These are phyloP conservation scores for Casuarina equisetifolia DNA, from an alignment of 306 rosid species.

Conservation along the genomic window DNA sequence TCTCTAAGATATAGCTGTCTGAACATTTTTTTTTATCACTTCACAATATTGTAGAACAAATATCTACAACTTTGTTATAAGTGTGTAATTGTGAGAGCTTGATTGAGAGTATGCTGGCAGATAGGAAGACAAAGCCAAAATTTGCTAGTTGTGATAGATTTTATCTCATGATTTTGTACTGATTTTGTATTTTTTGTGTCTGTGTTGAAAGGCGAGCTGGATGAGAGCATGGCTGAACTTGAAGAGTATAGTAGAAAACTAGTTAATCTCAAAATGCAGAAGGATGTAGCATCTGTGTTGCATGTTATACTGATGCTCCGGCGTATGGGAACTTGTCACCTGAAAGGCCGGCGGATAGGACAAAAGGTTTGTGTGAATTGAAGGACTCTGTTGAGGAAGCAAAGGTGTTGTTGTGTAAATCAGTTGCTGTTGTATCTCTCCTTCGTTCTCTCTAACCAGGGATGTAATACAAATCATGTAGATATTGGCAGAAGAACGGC, in stretches of 20 bases:
- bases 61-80: neutral
- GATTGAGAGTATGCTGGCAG: too few relatives aligned
- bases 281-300: constrained; percentile 58
- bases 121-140: neutral
- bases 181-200: constrained; percentile 17
- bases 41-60: neutral
- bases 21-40: neutral
- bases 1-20: constrained; percentile 25
- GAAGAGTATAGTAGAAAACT: constrained; percentile 91
- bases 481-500: constrained; percentile 76
- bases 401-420: constrained; percentile 48
- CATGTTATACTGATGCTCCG: constrained; percentile 47
- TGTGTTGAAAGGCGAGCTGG: constrained; percentile 72
- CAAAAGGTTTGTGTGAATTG: constrained; percentile 67
- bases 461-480: constrained; percentile 34
- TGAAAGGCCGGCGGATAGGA: constrained; percentile 70
- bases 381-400: constrained; percentile 91
- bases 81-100: neutral
- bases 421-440: constrained; percentile 20
- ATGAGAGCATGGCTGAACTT: constrained; percentile 78
- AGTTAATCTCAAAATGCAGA: constrained; percentile 84
- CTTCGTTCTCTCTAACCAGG: constrained; percentile 16
- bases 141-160: constrained; percentile 19
- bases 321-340: constrained; percentile 82
- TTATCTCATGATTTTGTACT: constrained; percentile 17